Evolutionary conservation across 2,329 filamentous ascomycete species (phyloP), one percentile per base, ranked within the genome.

Genomic region (Sporothrix brasiliensis): DNA sequence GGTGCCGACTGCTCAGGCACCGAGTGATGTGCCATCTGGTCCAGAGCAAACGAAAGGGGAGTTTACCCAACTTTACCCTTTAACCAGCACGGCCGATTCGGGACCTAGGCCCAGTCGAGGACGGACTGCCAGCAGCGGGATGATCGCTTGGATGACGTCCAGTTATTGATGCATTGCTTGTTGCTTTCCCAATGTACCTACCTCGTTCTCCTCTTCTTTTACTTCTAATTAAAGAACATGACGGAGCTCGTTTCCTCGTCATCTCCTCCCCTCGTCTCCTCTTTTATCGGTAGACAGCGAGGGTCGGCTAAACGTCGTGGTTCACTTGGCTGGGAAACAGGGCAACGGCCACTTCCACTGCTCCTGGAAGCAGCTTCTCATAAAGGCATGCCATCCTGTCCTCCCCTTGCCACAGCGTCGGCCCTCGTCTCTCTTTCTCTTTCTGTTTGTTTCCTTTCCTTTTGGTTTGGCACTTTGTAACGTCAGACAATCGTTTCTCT

Each of bases 201-300:
- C n/a, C n/a, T 21, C 50, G 10, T 60, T 24, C 11, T 44, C 10
- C 11, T 2, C 27, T 11, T 19, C 19, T 34, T 24, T 24, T n/a
- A 3, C 11, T 41, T 67, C 63, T 53, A 67, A 67, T 53, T 67
- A 41, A 53, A 53, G 63, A 67, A 67, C 63, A 67, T 41, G 24
- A 63, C 58, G 58, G 39, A 24, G 11, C 19, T 19, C 4, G 24
- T 11, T n/a, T 13, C 41, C 13, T 44, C 41, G 11, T 21, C 56
- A 44, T 30, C 44, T 65, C 44, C 41, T 34, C 44, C n/a, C 49
- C 30, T 27, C 44, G 30, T 19, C 14, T 50, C 27, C 1, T 65
- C 16, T 11, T 30, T 50, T 24, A n/a, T 34, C 24, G 34, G 44
- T n/a, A 11, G 27, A 65, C 44, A 24, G 61, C 60, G 44, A 65